Evolutionary conservation across 108 stramenopile species (phyloP), one percentile per base, ranked within the genome.

Genomic region (Cyclotella cryptica): DNA sequence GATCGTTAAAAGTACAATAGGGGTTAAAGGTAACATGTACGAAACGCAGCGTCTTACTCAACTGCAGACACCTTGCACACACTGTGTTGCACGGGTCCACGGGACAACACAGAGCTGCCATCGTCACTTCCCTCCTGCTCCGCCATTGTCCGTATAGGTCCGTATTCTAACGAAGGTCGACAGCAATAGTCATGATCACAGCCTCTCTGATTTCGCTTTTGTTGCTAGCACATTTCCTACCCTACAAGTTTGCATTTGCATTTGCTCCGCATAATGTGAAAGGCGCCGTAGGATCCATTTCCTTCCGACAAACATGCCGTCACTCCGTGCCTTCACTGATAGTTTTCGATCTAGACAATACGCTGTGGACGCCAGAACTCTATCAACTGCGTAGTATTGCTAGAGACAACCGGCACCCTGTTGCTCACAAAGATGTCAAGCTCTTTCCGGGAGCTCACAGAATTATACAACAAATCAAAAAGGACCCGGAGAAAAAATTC

Each of bases 351-450:
- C 73, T 84, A 2, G 88, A 88, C 62, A 84, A 82, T 27, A 88
- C 88, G 3, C 71, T 88, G 0, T 88, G 88, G 88, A 82, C 88
- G 24, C 88, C 88, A 10, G 88, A 88, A 53, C 51, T 96, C 45
- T 96, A 96, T 66, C 91, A 92, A 64, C 77, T 96, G 12, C 86
- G 92, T n/a, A 84, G 80, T 46, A 46, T 87, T 10, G 65, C 83
- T 55, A 67, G 84, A 18, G 18, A 69, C 3, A 86, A 87, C 39
- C 46, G 60, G 57, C 71, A 30, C 0, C 92, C 92, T 12, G 68
- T 84, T 13, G 94, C 89, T 0, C 79, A 88, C 30, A 57, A 72
- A 60, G 92, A 95, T 60, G 91, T 93, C 10, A 57, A 84, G 43
- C 80, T 93, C 0, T 88, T 91, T 66, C 64, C 71, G 18, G 92